Conservation (phyloP, 805 yeast species). For the Hanseniaspora pseudoguilliermondii region DNA sequence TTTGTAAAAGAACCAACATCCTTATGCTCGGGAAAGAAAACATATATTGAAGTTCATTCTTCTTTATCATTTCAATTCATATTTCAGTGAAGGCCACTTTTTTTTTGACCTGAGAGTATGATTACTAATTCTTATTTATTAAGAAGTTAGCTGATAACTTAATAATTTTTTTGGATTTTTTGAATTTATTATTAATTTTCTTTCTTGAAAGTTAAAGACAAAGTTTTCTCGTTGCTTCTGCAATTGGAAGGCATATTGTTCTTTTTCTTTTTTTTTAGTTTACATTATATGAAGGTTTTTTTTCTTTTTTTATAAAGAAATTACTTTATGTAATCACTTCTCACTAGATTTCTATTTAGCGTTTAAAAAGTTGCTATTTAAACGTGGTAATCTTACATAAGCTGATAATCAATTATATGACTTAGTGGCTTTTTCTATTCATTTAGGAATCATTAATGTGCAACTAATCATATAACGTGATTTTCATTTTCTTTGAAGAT, state of each 20-base stretch:
- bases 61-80: slow-evolving; percentile 13
- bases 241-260: slow-evolving; percentile 4
- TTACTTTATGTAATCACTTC: slow-evolving; percentile 2
- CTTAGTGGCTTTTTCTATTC: neutral
- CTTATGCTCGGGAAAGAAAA: slow-evolving; percentile 14
- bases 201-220: slow-evolving; percentile 4
- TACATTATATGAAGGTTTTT: neutral
- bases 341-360: neutral
- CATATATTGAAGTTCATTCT: slow-evolving; percentile 10
- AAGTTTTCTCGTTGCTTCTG: slow-evolving; percentile 3
- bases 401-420: neutral
- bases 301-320: neutral
- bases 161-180: slow-evolving; percentile 12
- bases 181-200: slow-evolving; percentile 12
- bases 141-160: slow-evolving; percentile 14
- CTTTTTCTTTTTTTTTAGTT: slow-evolving; percentile 1
- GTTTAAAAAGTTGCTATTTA: neutral
- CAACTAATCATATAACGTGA: neutral
- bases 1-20: slow-evolving; percentile 3
- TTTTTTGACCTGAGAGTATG: slow-evolving; percentile 13
- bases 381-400: neutral
- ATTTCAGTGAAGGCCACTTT: slow-evolving; percentile 13
- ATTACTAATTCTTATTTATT: slow-evolving; percentile 12
- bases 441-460: neutral
- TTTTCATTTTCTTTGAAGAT: slow-evolving; percentile 5